phyloP scores from a whole-genome alignment of 495 filamentous ascomycete species.

The Penicillium malachiteum region DNA sequence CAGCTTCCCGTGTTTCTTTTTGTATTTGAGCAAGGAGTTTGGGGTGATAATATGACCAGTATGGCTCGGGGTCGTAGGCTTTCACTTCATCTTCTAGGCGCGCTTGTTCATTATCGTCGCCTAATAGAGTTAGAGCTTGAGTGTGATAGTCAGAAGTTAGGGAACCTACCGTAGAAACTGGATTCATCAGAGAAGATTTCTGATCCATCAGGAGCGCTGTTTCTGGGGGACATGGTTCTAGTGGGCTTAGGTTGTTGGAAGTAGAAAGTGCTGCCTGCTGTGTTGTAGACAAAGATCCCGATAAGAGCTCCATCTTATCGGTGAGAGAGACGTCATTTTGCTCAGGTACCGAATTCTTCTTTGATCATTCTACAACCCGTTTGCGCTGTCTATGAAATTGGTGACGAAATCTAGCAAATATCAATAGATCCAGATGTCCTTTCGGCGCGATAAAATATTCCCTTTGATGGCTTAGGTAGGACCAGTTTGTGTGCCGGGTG shows the following conservation, averaged over 20 bases:
- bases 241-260: not conserved
- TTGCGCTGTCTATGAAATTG: no score
- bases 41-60: constrained; percentile 42
- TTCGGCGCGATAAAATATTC: no score
- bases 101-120: constrained; percentile 48
- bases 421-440: no score
- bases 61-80: constrained; percentile 45
- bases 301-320: constrained; percentile 2
- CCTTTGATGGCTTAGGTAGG: no score
- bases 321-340: not conserved
- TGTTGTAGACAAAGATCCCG: not conserved
- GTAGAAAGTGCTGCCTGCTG: not conserved
- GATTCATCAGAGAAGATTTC: constrained; percentile 61
- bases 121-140: constrained; percentile 35
- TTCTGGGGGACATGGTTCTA: not conserved
- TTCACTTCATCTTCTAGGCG: constrained; percentile 33
- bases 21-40: constrained; percentile 34
- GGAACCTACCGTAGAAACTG: constrained; percentile 64
- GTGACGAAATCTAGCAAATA: no score
- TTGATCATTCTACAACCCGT: no score
- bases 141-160: not conserved
- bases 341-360: no score
- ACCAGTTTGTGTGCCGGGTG: no score
- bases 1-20: constrained; percentile 5
- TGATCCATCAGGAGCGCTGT: not conserved